Conservation (phyloP, 116 monocot species). For the Thalassia testudinum region DNA sequence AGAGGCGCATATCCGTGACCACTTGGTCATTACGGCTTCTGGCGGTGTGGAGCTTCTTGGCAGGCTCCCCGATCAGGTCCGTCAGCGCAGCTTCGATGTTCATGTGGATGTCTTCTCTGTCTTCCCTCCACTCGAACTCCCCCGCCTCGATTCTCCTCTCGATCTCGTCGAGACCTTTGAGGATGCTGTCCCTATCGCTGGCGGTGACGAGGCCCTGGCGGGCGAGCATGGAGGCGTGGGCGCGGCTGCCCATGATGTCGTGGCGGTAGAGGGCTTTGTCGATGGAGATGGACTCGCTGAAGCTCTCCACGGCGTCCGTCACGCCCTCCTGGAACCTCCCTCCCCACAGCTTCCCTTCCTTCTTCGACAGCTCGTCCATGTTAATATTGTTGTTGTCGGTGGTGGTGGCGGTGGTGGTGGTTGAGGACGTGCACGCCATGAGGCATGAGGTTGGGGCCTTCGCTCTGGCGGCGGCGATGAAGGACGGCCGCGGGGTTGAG, state of each 20-base stretch:
- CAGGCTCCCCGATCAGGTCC: slow-evolving; percentile 86
- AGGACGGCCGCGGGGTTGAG: no score
- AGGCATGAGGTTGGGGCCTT: no score
- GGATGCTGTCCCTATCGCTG: slow-evolving; percentile 49
- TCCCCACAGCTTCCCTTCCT: slow-evolving; percentile 85
- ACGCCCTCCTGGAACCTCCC: slow-evolving; percentile 76
- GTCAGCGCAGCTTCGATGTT: slow-evolving; percentile 92
- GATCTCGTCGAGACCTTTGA: no score
- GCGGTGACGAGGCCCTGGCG: slow-evolving; percentile 63
- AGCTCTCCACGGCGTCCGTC: no score
- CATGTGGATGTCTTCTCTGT: slow-evolving; percentile 96
- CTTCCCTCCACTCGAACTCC: slow-evolving; percentile 69
- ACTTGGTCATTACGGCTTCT: slow-evolving; percentile 95
- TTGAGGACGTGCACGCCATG: no score
- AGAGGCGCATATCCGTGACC: slow-evolving; percentile 75
- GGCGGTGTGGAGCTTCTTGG: no score
- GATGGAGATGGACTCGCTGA: slow-evolving; percentile 83
- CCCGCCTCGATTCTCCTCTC: no score
- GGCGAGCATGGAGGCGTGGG: slow-evolving; percentile 89
- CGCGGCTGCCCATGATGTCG: no score
- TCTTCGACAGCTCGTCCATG: slow-evolving; percentile 5
- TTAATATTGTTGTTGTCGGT: no score
- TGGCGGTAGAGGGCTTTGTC: slow-evolving; percentile 87
- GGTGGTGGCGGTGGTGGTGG: no score
- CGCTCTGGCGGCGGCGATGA: no score